Evolutionary conservation across 2,329 filamentous ascomycete species (phyloP).

Genomic region (Nigrograna mackinnonii): DNA sequence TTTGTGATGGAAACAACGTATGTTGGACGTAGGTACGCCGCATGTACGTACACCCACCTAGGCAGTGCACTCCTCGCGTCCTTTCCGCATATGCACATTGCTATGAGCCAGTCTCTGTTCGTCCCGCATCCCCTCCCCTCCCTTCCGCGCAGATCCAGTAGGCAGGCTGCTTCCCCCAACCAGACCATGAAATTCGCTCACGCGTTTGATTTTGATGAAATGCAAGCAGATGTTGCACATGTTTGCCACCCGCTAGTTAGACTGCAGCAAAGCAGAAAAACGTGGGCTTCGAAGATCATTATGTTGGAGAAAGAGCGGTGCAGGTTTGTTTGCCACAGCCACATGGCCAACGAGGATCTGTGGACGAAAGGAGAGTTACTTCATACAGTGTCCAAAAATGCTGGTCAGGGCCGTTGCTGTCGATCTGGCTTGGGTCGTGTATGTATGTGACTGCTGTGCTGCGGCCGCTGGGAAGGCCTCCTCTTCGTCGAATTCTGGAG

Average conservation of each 20-base stretch:
- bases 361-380: slow-evolving; percentile 4
- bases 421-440: slow-evolving; percentile 2
- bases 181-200: too few species aligned
- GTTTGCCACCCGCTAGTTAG: neutral
- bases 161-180: too few species aligned
- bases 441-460: neutral
- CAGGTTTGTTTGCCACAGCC: slow-evolving; percentile 12
- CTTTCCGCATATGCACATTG: too few species aligned
- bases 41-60: too few species aligned
- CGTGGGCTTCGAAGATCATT: neutral
- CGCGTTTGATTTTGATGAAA: neutral
- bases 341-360: slow-evolving; percentile 11
- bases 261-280: neutral
- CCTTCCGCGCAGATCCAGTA: too few species aligned
- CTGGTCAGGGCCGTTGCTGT: neutral
- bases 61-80: too few species aligned
- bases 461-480: neutral
- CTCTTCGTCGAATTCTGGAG: neutral
- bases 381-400: slow-evolving; percentile 2
- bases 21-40: too few species aligned
- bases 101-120: too few species aligned
- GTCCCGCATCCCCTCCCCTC: too few species aligned
- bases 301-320: neutral
- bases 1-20: too few species aligned
- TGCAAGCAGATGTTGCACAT: neutral